phyloP scores from a whole-genome alignment of 2,329 filamentous ascomycete species.

The Scopulariopsis brevicaulis region DNA sequence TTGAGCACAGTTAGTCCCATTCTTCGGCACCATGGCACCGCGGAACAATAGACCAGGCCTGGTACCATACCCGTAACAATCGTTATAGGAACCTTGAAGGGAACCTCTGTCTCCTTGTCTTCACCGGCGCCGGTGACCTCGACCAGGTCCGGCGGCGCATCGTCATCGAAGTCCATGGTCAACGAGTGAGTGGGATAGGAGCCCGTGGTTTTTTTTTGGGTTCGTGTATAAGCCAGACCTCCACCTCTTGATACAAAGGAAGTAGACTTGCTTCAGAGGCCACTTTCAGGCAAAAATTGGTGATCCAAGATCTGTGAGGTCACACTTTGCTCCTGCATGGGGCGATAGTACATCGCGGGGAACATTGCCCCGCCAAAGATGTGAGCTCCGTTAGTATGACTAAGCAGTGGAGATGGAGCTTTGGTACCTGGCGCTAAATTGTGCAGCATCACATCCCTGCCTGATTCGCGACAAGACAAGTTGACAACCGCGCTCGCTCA shows the following conservation, averaged over 20 bases:
- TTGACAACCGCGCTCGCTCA: background rate
- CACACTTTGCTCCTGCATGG: background rate
- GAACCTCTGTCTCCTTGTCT: conserved; percentile 31
- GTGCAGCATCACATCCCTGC: background rate
- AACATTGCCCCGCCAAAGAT: background rate
- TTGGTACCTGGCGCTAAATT: background rate
- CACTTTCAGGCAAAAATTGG: no score
- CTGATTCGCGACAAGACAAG: background rate
- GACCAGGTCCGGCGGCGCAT: conserved; percentile 54
- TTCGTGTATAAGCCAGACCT: background rate
- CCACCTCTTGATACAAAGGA: no score
- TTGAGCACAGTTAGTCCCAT: conserved; percentile 19
- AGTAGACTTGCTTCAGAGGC: no score
- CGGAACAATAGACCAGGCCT: background rate
- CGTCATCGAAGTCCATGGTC: conserved; percentile 53
- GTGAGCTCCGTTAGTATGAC: background rate
- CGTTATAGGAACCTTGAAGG: conserved; percentile 67
- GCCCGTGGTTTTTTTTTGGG: background rate
- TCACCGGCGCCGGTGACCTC: conserved; percentile 24
- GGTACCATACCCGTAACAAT: conserved; percentile 60
- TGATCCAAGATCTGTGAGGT: background rate
- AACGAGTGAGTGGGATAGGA: background rate
- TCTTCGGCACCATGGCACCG: background rate
- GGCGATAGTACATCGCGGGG: background rate
- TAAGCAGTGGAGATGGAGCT: background rate